Base-by-base conservation (phyloP, 108 stramenopile genomes). In the Conticribra weissflogii region DNA sequence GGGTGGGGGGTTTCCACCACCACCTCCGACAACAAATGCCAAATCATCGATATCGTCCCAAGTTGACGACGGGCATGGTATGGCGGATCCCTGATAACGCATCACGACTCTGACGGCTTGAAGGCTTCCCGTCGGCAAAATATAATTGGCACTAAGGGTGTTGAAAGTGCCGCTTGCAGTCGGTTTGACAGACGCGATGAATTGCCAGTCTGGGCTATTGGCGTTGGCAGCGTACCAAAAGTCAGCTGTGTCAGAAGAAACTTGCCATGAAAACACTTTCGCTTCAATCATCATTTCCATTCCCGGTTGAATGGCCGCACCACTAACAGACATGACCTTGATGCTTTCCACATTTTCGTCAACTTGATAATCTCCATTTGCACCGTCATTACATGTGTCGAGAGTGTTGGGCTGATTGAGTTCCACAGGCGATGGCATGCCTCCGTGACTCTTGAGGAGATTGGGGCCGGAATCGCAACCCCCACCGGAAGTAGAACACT, bases 271-370 rank as follows among this genome's bases (percentile, higher is more conserved):
- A 22, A 3, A 56, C 25, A 56, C 55, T 29, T 3, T 28, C 4
- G 55, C 55, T 30, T 56, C 55, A 30, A 56, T 56, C 17, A 28
- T 23, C 8, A 29, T 44, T 15, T 22, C 17, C n/a, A 8, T 17
- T 19, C 59, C 41, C 15, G 15, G 41, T 2, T 9, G 41, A 17
- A 60, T 45, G 1, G 34, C n/a, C 9, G 19, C 59, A 25, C 36
- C 36, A 45, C 34, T 19, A 0, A 46, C 21, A 14, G 59, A 44
- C 22, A 18, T 23, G 14, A 60, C 21, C 59, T 60, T 45, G 44
- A 60, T 45, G 33, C 5, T 44, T 22, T 60, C 44, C 59, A 60
- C 15, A 0, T 34, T 45, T 44, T 60, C 59, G 24, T 60, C 59
- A 22, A 19, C 41, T 19, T 28, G 36, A 60, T 44, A 60, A 22